Evolutionary conservation across 1,139 yeast species (phyloP).

Genomic region (Scheffersomyces cryptocercus): DNA sequence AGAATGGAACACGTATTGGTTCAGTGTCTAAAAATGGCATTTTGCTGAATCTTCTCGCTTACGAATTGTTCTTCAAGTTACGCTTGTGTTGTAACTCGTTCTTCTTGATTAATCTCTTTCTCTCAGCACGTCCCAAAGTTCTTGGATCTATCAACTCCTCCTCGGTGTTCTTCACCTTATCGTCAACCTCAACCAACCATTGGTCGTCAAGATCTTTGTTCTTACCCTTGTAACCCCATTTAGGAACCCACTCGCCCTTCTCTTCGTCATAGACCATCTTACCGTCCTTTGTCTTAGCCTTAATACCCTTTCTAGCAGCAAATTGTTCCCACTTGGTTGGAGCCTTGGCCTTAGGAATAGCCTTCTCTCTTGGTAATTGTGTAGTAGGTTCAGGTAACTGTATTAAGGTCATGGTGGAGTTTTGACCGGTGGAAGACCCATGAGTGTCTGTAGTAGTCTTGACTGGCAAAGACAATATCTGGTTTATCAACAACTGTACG

Average conservation of each 20-base stretch:
- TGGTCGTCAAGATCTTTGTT: conserved; percentile 85
- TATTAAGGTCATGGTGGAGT: conserved; percentile 77
- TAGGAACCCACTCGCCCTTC: conserved; percentile 92
- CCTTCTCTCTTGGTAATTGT: conserved; percentile 89
- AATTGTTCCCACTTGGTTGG: conserved; percentile 96
- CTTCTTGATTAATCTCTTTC: conserved; percentile 83
- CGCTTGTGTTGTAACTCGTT: conserved; percentile 86
- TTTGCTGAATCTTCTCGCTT: neutral
- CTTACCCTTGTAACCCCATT: conserved; percentile 97
- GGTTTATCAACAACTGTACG: conserved; percentile 87
- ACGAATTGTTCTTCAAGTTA: conserved; percentile 51
- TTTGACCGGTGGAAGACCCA: conserved; percentile 60
- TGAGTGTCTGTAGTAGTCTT: conserved; percentile 79
- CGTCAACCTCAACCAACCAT: conserved; percentile 96
- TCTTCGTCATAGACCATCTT: conserved; percentile 90
- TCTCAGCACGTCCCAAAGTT: conserved; percentile 72
- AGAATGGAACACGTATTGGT: too few relatives aligned
- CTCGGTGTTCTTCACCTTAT: conserved; percentile 60
- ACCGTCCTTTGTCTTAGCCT: conserved; percentile 86
- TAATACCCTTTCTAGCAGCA: conserved; percentile 94
- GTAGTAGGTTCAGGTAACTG: conserved; percentile 85
- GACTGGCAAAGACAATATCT: conserved; percentile 84
- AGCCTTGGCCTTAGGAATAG: conserved; percentile 89
- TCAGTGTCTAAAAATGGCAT: too few relatives aligned
- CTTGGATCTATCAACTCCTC: conserved; percentile 88